phyloP scores from a whole-genome alignment of 495 filamentous ascomycete genomes.

The Tuber brumale region DNA sequence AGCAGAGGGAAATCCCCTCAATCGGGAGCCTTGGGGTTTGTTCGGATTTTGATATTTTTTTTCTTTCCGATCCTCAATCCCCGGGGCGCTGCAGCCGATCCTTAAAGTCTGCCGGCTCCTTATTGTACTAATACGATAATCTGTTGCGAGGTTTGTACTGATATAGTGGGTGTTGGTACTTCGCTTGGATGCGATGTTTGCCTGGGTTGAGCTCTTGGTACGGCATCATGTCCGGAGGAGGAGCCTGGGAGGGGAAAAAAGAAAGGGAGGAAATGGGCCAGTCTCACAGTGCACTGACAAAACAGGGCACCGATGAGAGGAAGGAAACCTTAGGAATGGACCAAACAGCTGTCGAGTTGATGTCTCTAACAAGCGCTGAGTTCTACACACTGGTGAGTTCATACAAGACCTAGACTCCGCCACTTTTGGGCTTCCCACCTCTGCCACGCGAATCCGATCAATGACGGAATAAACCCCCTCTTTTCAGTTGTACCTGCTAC shows the following conservation, averaged over 20 bases:
- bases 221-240: background rate
- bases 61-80: background rate
- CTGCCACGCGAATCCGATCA: background rate
- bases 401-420: background rate
- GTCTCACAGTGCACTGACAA: background rate
- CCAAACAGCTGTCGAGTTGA: background rate
- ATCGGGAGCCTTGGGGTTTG: background rate
- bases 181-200: background rate
- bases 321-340: background rate
- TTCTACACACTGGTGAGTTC: background rate
- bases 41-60: background rate
- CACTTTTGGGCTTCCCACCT: background rate
- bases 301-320: background rate
- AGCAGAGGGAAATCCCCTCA: background rate
- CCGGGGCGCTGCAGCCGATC: background rate
- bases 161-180: background rate
- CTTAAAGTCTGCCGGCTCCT: background rate
- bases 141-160: background rate
- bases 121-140: background rate
- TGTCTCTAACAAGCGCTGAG: background rate
- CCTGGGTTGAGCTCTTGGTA: background rate
- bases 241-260: background rate
- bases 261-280: background rate
- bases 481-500: background rate
- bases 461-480: background rate